These are phyloP conservation scores for Zasmidium cellare DNA, from an alignment of 2,329 filamentous ascomycete genomes.

Conservation along the genomic window DNA sequence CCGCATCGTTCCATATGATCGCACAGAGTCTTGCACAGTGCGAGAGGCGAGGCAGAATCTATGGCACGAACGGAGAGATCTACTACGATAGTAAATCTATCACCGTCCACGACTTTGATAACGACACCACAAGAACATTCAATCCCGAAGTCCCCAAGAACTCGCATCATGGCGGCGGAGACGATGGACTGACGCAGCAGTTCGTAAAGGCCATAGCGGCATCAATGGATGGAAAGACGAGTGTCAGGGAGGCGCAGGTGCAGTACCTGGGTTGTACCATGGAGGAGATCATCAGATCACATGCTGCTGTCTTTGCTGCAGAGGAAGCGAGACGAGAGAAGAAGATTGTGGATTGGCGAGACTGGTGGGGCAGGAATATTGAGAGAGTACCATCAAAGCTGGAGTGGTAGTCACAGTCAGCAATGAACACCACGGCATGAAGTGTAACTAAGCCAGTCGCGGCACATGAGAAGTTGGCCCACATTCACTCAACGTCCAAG, in stretches of 20 bases:
- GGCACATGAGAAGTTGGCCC: neutral
- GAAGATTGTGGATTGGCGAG: conserved; percentile 65
- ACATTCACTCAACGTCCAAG: neutral
- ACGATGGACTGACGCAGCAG: conserved; percentile 75
- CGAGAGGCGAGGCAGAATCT: conserved; percentile 79
- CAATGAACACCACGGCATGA: neutral
- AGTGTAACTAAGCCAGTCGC: too few species aligned
- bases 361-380: conserved; percentile 21
- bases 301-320: conserved; percentile 90
- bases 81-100: conserved; percentile 80
- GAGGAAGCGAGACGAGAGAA: conserved; percentile 75
- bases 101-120: conserved; percentile 70
- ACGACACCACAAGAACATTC: conserved; percentile 55
- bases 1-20: conserved; percentile 90
- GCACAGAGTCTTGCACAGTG: conserved; percentile 86
- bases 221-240: conserved; percentile 70
- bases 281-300: conserved; percentile 84
- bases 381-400: neutral
- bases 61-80: conserved; percentile 84
- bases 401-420: neutral
- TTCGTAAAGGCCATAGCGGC: conserved; percentile 80
- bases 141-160: conserved; percentile 58
- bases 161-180: conserved; percentile 69
- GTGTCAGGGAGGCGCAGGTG: conserved; percentile 69
- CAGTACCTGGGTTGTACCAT: conserved; percentile 77